Evolutionary conservation across 768 basidiomycete species (phyloP).

Genomic region (Leccinellum albellum): DNA sequence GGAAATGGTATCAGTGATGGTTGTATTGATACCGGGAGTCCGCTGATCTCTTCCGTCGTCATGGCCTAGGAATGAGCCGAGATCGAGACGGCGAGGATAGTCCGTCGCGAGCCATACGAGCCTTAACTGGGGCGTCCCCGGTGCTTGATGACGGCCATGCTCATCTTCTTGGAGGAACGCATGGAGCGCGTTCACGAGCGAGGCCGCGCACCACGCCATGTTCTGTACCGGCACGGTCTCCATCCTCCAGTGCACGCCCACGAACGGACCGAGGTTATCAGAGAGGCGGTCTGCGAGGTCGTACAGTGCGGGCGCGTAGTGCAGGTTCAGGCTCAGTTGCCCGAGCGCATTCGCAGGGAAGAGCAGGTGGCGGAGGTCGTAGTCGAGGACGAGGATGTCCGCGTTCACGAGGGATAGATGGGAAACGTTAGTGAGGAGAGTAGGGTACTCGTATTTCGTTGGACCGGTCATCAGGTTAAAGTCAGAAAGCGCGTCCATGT

Average conservation of each 20-base stretch:
- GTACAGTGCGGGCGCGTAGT: slow-evolving; percentile 43
- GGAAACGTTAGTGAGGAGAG: too few relatives aligned
- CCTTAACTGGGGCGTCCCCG: slow-evolving; percentile 26
- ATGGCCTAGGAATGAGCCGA: background rate
- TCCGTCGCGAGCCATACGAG: slow-evolving; percentile 59
- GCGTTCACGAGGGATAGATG: too few relatives aligned
- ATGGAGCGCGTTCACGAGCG: slow-evolving; percentile 43
- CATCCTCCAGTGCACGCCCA: slow-evolving; percentile 58
- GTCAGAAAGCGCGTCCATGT: too few relatives aligned
- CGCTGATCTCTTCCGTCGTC: background rate
- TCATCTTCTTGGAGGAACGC: slow-evolving; percentile 31
- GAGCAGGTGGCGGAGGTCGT: slow-evolving; percentile 48
- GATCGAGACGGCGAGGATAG: slow-evolving; percentile 34
- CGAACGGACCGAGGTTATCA: slow-evolving; percentile 36
- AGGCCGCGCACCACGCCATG: slow-evolving; percentile 47
- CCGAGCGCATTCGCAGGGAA: slow-evolving; percentile 19
- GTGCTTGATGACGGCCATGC: slow-evolving; percentile 10
- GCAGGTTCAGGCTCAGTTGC: slow-evolving; percentile 22
- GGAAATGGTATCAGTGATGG: background rate
- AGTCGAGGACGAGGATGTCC: too few relatives aligned
- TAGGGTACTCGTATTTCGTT: too few relatives aligned
- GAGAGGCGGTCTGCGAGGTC: slow-evolving; percentile 39
- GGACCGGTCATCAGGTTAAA: too few relatives aligned
- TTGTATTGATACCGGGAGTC: background rate
- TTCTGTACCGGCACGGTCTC: slow-evolving; percentile 44